Base-by-base conservation (phyloP, 768 basidiomycete genomes). In the Panus rudis region DNA sequence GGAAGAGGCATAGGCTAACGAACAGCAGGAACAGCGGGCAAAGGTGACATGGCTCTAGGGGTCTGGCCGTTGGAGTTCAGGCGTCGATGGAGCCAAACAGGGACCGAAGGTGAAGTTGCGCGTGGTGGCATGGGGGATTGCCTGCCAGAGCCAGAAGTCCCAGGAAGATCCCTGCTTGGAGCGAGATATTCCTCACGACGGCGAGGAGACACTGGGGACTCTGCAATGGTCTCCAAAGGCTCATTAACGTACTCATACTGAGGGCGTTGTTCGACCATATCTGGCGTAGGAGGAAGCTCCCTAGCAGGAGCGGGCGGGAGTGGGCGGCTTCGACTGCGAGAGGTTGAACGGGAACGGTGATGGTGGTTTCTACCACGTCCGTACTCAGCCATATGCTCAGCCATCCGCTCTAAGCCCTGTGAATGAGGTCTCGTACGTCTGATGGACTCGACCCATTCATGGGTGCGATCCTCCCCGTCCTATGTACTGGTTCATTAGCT, bases 381-480 rank as follows among this genome's bases (percentile, higher is more conserved):
- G n/a, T n/a, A n/a, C n/a, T n/a, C n/a, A n/a, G n/a, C n/a, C n/a
- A n/a, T n/a, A n/a, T n/a, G n/a, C n/a, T n/a, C n/a, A n/a, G n/a
- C n/a, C n/a, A n/a, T n/a, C n/a, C n/a, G n/a, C n/a, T n/a, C n/a
- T n/a, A n/a, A n/a, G n/a, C n/a, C n/a, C n/a, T n/a, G n/a, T 8
- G 33, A 35, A 35, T 35, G 33, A 17, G n/a, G n/a, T 7, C 33
- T 20, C 6, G 33, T 16, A 20, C 33, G 41, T 11, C 31, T 7
- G 3, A 41, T 42, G 21, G 44, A 24, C 31, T 46, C 49, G 19
- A 50, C 49, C 49, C 49, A 50, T 16, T 46, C 39, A 16, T 46
- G 45, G 13, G 28, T 42, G 14, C 49, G 44, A 21, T 46, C 40
- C 20, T 39, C 37, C 26, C 43, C 49, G 23, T 49, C 38, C 47